Base-by-base conservation (phyloP, 2,329 filamentous ascomycete species). In the Graphilbum sp. region DNA sequence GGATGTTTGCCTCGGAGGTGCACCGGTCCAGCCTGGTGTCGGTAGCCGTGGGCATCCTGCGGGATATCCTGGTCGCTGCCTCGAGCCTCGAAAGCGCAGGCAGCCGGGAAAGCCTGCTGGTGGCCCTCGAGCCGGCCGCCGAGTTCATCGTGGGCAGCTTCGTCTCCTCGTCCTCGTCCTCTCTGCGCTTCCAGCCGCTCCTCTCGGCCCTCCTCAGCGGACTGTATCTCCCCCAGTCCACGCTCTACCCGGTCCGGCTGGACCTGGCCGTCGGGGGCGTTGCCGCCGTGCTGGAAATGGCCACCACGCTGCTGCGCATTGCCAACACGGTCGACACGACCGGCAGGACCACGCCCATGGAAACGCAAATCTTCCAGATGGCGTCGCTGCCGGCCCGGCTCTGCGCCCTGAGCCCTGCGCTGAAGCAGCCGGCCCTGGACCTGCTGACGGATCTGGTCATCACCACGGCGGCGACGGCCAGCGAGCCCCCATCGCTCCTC, bases 401-500 rank as follows among this genome's bases (percentile, higher is more conserved):
- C 2, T 88, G 82, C 52, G 81, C 79, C 2, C 66, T 72, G 2
- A 71, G 77, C 43, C 73, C 81, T 43, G 56, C 60, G 8, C 85
- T 82, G 55, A 75, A 72, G 47, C 62, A 66, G 13, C 68, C 77
- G 2, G 71, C 80, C 1, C 67, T 87, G 24, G 64, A 68, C 20
- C 61, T 95, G 2, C 62, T 94, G 8, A 76, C 86, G 43, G 72
- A 76, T 11, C 59, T 94, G 16, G 75, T 94, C 21, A 66, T 76
- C 32, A 77, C 80, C 19, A 73, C 77, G 19, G 72, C 72, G 43
- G 61, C 66, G 15, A 60, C 69, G 10, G 41, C 42, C 23, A 67
- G 66, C n/a, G 86, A 95, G 47, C 85, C 87, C 1, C 83, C 85
- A n/a, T 95, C 88, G 7, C 66, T 98, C n/a, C 72, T 98, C 18